Base-by-base conservation (phyloP, 2,329 filamentous ascomycete genomes). In the Beauveria rudraprayagi region DNA sequence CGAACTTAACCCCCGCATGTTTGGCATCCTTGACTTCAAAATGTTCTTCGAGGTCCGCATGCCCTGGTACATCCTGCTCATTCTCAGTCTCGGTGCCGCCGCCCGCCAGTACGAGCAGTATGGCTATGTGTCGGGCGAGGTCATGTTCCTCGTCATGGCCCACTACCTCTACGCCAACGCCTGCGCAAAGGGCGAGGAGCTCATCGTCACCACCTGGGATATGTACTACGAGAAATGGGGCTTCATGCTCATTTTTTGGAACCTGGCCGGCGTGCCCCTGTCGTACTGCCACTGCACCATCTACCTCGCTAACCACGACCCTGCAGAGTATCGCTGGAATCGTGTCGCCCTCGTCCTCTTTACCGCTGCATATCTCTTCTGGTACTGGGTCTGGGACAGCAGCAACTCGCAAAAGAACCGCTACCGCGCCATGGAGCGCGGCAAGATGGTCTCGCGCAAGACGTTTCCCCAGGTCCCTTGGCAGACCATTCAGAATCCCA, bases 191-290 rank as follows among this genome's bases (percentile, higher is more conserved):
- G 92, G 89, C 53, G 92, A 96, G 76, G 91, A 96, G 76, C 84
- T 91, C 71, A 96, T 96, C 73, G 83, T 91, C 62, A 89, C 89
- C 9, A 94, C 91, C 55, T 96, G 92, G 88, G 92, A 96, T 70
- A 96, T 96, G 88, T 96, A 95, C 80, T 93, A 91, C 69, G 92
- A 96, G 80, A 96, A 96, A 78, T 92, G 90, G 85, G 92, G 92
- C 57, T 96, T 96, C 80, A 96, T 96, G 92, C 84, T 96, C 66
- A 95, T 95, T 74, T 96, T 96, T 84, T 96, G 92, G 92, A 96
- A 96, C 76, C 80, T 96, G 72, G 91, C 92, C 52, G 92, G 92
- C 66, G 92, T 96, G 28, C 92, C 92, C 16, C 81, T 96, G 57
- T 92, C 87, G 60, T 96, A 96, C 82, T 96, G 91, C 78, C 92